Base-by-base conservation (phyloP, 176 grass and related monocot species). In the Poa pratensis region DNA sequence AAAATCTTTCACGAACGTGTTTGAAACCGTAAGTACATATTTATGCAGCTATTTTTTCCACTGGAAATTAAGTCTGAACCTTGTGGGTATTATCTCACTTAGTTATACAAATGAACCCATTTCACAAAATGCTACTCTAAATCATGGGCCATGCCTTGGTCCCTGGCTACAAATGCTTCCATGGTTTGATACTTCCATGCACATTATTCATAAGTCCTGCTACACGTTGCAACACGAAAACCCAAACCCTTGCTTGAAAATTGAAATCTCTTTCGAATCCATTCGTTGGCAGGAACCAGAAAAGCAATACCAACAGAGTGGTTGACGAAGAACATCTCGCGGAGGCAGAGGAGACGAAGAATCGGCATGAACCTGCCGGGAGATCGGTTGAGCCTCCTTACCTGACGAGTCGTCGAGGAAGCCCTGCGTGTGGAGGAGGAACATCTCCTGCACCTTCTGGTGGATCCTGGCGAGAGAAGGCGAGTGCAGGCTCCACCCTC, bases 401-500 rank as follows among this genome's bases (percentile, higher is more conserved):
- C 62, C 62, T 65, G 62, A 65, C 6, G 62, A 65, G 9, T 8
- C 27, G 62, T 32, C 14, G 62, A 65, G 62, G 62, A 65, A 32
- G 62, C 27, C 62, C 62, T 14, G 5, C 6, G 26, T 18, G 62
- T 34, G 62, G 14, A 17, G 61, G 27, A 32, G 62, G 26, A 64
- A 30, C 62, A 65, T 65, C 12, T 2, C 62, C 62, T 34, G 62
- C 27, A 18, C 5, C 27, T 6, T 65, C 5, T 65, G 5, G 62
- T 65, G 62, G 12, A 65, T 32, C 62, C 62, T 65, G 27, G 14
- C 62, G 62, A 65, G 62, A 32, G 27, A 15, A 65, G 62, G 62
- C 14, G 62, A 65, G 62, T 65, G 62, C 62, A 65, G 26, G 62
- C 62, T 65, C 62, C 62, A 32, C 6, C 27, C 62, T 65, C 62